A percentile compares a stretch with the other conserved stretches of the same genome.
phyloP scores from a whole-genome alignment of 352 stramenopile species.

The Blastocystis hominis region DNA sequence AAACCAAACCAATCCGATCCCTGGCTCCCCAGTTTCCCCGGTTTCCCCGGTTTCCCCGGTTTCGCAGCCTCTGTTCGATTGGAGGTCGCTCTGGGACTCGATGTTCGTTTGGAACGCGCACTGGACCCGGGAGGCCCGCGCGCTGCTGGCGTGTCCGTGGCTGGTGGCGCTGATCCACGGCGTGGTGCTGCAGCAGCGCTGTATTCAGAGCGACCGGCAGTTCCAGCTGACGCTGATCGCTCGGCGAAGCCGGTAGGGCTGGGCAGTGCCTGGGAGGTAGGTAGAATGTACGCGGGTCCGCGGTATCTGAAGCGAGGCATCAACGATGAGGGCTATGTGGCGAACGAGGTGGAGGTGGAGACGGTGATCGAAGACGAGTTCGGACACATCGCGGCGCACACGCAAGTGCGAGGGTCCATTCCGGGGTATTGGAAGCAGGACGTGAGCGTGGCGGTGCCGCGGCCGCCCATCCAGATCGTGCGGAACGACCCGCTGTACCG shows the following conservation, averaged over 20 bases:
- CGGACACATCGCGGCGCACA: constrained; percentile 83
- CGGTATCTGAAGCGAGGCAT: constrained; percentile 92
- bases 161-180: constrained; percentile 82
- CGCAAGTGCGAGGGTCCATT: constrained; percentile 95
- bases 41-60: too few species aligned
- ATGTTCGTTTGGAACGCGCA: constrained; percentile 95
- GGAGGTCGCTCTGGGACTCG: constrained; percentile 67
- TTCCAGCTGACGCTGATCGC: constrained; percentile 90
- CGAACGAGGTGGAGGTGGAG: constrained; percentile 98
- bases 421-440: constrained; percentile 99
- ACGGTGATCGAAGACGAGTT: constrained; percentile 79
- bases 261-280: constrained; percentile 60
- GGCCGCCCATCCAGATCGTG: constrained; percentile 90
- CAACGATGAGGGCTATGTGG: constrained; percentile 91
- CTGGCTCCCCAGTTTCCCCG: too few species aligned
- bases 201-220: constrained; percentile 82
- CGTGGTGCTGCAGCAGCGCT: constrained; percentile 89
- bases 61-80: constrained; percentile 65
- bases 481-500: constrained; percentile 88
- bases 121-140: constrained; percentile 80
- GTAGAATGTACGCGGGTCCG: constrained; percentile 93
- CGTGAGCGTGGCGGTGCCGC: constrained; percentile 88
- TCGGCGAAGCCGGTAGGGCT: constrained; percentile 65
- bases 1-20: too few species aligned
- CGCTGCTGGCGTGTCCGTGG: constrained; percentile 75